Evolutionary conservation across 2,329 filamentous ascomycete species (phyloP).

Genomic region (Penicillium occitanis): DNA sequence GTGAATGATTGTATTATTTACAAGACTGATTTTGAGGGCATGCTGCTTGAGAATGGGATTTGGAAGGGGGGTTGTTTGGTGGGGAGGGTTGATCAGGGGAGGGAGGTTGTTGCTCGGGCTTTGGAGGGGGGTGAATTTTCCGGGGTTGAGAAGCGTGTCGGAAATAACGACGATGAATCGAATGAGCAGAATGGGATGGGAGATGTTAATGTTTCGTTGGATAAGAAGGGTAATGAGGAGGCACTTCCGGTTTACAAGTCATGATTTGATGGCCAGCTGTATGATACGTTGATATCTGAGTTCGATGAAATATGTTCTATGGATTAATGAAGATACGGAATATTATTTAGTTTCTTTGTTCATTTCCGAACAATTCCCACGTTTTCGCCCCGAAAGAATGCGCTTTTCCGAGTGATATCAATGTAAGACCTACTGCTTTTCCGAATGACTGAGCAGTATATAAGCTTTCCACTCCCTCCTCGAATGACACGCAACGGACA

Average conservation of each 20-base stretch:
- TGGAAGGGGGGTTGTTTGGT: constrained; percentile 24
- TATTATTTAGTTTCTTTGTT: background rate
- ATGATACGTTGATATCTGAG: background rate
- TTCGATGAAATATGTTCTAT: background rate
- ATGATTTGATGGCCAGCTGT: background rate
- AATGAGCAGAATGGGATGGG: background rate
- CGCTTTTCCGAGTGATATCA: background rate
- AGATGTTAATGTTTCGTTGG: background rate
- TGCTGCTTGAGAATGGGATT: constrained; percentile 25
- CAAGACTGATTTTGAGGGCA: constrained; percentile 21
- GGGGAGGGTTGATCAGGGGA: constrained; percentile 19
- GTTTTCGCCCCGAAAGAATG: background rate
- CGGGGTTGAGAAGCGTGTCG: background rate
- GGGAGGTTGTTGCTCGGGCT: constrained; percentile 13
- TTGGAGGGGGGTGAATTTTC: background rate
- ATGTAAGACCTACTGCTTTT: background rate
- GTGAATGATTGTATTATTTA: constrained; percentile 22
- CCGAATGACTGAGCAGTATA: background rate
- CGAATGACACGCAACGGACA: background rate
- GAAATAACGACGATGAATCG: background rate
- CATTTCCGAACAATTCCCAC: background rate
- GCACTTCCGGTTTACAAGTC: background rate
- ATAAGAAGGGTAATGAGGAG: background rate
- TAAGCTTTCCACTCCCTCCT: background rate
- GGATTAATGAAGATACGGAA: background rate